Evolutionary conservation across 1,284 basidiomycete genomes (phyloP), one percentile per base, ranked within the genome.

Genomic region (Ceratobasidium sp.): DNA sequence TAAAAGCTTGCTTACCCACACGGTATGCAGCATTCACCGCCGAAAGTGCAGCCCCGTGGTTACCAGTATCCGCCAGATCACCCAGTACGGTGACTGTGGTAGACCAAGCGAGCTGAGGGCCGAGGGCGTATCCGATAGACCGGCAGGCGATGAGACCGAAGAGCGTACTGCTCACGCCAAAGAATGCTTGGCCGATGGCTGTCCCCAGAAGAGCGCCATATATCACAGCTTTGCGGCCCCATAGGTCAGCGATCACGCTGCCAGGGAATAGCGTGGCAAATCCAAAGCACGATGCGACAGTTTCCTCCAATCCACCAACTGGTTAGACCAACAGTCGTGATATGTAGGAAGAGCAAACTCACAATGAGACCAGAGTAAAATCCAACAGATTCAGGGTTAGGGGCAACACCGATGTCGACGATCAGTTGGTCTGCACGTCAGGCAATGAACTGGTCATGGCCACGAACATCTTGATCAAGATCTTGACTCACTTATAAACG

Each of bases 1-100:
- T 22, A 43, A 19, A 39, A 41, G 2, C n/a, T 31, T 29, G 9
- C 29, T 61, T 22, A 72, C 68, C 68, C 2, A 72, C 11, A 9
- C 68, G 68, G 31, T 72, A 61, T 29, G 68, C 43, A 9, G 68
- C 68, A 39, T 72, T 72, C n/a, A 51, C 56, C 7, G 68, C 68
- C 19, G 68, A 72, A 39, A 61, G 34, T 22, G 68, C 68, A 24
- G 58, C 43, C 1, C 68, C 68, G 13, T 22, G 39, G 13, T 61
- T 61, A 34, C 56, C 48, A 9, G 41, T 27, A 37, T 61, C 58
- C 0, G 56, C 29, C 16, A 72, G 16, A 51, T 72, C 68, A 4
- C 68, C 68, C 13, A 72, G 41, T 16, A 61, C 48, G 19, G 56
- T 72, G 46, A 72, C 56, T 0, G 58, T 61, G 9, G 29, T 51